A percentile compares a stretch with the other conserved stretches of the same genome.
Conservation (phyloP, 169 alveolate species). For the Cryptosporidium canis region DNA sequence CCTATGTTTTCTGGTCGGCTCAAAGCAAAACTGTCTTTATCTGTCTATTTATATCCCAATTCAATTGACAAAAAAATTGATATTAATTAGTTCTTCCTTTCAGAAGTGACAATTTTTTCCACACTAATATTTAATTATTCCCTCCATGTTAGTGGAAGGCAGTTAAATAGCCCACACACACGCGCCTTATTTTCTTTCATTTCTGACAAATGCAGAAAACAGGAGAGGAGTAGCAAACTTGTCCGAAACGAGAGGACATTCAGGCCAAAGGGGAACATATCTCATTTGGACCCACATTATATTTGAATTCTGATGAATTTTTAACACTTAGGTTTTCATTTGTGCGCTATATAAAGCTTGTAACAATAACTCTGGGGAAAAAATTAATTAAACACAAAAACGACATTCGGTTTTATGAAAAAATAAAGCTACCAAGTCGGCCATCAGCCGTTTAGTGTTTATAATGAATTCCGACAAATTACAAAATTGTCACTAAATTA, state of each 20-base stretch:
- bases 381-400: background rate
- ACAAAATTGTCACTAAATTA: background rate
- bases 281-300: background rate
- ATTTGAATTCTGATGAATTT: background rate
- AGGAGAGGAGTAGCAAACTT: background rate
- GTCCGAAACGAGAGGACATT: background rate
- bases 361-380: background rate
- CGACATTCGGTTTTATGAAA: background rate
- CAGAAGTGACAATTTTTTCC: background rate
- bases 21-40: too few species aligned
- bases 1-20: too few species aligned
- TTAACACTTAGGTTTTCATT: too few species aligned
- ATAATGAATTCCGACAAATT: background rate
- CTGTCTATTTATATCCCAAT: background rate
- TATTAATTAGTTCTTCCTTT: background rate
- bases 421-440: background rate
- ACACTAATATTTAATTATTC: slow-evolving; percentile 1
- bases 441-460: background rate
- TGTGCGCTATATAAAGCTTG: too few species aligned
- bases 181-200: background rate
- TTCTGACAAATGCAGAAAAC: background rate
- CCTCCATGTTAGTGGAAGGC: slow-evolving; percentile 1
- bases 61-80: background rate
- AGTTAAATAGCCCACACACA: background rate
- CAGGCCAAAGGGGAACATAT: background rate